A percentile compares a stretch with the other conserved stretches of the same genome.
Conservation (phyloP, 768 basidiomycete species). For the Tephrocybe sp. region DNA sequence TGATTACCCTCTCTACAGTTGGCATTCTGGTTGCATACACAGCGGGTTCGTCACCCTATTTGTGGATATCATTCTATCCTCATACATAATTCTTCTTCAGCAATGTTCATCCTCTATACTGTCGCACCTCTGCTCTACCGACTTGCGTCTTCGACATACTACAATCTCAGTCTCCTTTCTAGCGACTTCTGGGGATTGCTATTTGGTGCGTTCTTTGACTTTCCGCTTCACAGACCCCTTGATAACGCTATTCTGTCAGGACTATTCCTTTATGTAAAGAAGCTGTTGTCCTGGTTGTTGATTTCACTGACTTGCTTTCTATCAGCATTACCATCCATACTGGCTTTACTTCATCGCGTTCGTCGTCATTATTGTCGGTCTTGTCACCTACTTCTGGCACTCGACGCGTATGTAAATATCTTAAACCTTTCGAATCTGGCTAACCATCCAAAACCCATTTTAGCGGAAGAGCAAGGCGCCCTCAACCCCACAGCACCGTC, state of each 20-base stretch:
- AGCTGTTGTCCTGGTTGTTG: not conserved
- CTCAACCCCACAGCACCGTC: constrained; percentile 18
- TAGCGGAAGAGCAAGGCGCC: constrained; percentile 24
- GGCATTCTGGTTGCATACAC: constrained; percentile 42
- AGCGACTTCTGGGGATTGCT: constrained; percentile 87
- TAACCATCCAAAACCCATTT: not conserved
- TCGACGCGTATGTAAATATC: constrained; percentile 61
- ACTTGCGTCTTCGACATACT: constrained; percentile 81
- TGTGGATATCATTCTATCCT: not conserved
- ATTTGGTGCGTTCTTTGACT: constrained; percentile 45
- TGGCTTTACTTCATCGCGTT: constrained; percentile 90
- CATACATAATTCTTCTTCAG: constrained; percentile 27
- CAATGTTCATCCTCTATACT: constrained; percentile 85
- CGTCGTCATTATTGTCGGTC: constrained; percentile 62
- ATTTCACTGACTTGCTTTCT: not conserved
- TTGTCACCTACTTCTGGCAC: constrained; percentile 86
- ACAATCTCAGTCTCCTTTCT: constrained; percentile 81
- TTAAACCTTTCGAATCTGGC: constrained; percentile 1
- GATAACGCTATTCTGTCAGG: constrained; percentile 25
- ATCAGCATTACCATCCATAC: constrained; percentile 75
- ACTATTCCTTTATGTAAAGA: constrained; percentile 46
- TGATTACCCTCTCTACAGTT: constrained; percentile 24
- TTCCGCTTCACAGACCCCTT: constrained; percentile 2
- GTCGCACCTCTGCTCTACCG: constrained; percentile 85
- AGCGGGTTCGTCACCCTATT: constrained; percentile 24